phyloP scores from a whole-genome alignment of 257 asterid species.

The Agastache rugosa region DNA sequence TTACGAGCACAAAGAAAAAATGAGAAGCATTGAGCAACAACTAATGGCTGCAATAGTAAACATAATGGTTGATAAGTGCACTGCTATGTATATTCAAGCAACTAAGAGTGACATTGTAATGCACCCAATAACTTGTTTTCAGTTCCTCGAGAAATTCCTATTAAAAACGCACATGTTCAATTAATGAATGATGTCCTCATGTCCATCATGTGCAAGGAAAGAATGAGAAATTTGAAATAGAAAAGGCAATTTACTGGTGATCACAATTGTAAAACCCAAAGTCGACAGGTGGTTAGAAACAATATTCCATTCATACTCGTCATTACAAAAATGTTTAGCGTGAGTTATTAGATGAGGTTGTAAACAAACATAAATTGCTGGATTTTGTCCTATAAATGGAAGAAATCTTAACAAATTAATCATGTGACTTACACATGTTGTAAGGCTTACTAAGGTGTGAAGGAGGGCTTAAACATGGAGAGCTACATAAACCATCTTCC shows the following conservation, averaged over 20 bases:
- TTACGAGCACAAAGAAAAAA: constrained; percentile 23
- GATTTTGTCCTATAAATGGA: background rate
- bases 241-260: background rate
- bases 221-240: background rate
- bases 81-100: constrained; percentile 2
- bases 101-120: constrained; percentile 9
- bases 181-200: background rate
- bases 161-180: background rate
- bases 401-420: background rate
- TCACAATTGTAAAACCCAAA: background rate
- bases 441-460: background rate
- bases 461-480: background rate
- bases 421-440: background rate
- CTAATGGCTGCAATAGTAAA: background rate
- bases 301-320: background rate
- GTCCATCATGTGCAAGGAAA: background rate
- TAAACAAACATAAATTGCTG: background rate
- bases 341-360: background rate
- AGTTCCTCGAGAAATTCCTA: background rate
- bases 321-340: background rate
- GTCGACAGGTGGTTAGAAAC: background rate
- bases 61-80: background rate
- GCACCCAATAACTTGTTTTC: background rate
- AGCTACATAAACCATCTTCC: background rate
- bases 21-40: background rate